Evolutionary conservation across 208 protist genomes (phyloP).

Genomic region (Willaertia magna): DNA sequence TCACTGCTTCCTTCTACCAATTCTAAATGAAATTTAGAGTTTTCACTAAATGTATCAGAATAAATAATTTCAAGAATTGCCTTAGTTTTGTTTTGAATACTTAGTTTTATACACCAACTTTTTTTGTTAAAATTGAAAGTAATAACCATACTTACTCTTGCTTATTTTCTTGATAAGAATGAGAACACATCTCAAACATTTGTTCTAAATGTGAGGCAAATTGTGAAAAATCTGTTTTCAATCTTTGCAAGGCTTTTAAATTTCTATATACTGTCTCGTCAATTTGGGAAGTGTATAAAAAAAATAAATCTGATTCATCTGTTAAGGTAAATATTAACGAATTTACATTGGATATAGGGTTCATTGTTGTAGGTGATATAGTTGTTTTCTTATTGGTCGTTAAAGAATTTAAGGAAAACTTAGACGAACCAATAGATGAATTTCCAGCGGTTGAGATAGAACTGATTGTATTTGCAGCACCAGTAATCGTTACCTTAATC

Average conservation of each 20-base stretch:
- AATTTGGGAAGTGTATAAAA: neutral
- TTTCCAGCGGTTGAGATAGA: no score
- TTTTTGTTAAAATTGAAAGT: no score
- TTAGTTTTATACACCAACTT: neutral
- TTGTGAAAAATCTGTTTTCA: neutral
- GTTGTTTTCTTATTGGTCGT: no score
- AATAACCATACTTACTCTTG: neutral
- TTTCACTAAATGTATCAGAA: neutral
- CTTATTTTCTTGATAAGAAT: neutral
- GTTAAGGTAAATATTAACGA: neutral
- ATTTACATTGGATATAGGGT: neutral
- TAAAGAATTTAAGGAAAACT: no score
- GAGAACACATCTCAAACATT: neutral
- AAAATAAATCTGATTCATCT: neutral
- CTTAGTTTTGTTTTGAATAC: neutral
- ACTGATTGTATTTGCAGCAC: no score
- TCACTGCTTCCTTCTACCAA: neutral
- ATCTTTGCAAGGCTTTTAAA: neutral
- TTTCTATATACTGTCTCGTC: neutral
- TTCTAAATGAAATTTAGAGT: neutral
- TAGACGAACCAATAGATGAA: no score
- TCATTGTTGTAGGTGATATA: neutral
- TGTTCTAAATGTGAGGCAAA: neutral
- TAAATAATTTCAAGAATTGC: neutral
- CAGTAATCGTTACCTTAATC: neutral